Evolutionary conservation across 768 basidiomycete genomes (phyloP), one percentile per base, ranked within the genome.

Genomic region (Panaeolus papilionaceus): DNA sequence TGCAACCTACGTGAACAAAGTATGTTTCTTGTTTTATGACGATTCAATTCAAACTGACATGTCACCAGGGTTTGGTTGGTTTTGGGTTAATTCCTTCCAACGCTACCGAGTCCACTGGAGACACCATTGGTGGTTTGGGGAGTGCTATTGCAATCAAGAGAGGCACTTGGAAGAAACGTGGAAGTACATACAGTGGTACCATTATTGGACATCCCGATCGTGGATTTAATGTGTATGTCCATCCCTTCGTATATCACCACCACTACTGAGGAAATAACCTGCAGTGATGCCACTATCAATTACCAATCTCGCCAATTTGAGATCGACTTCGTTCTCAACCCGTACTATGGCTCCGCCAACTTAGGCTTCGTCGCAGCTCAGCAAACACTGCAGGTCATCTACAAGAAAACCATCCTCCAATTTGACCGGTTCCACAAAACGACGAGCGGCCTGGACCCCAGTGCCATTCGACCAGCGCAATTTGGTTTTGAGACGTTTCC

Each of bases 361-460:
- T 81, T 89, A 8, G 74, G 75, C 38, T 89, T 87, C 73, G 66
- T 76, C 7, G 75, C 75, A 33, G 88, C 86, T 0, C 80, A 84
- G 71, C 71, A 83, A 61, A 89, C 88, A 0, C 79, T 90, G 6
- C 44, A 77, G 47, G 74, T 90, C 9, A 77, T 73, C 0, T 89
- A 90, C 73, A 75, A 77, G 51, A 76, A 78, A 20, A 88, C 88
- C 0, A 75, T 82, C 2, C 78, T 88, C 12, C 83, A 84, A 70
- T 80, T 76, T 14, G 90, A 91, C 45, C 76, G 85, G 26, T 72
- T 78, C 2, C 71, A 79, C 33, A 80, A 76, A 42, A 79, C 79
- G 23, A 88, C 88, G 0, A 88, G 82, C 42, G 89, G 90, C 0
- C 79, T 90, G n/a, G 86, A 89, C 71, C 79, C 88, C n/a, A 58